Evolutionary conservation across 2,329 filamentous ascomycete species (phyloP).

Genomic region (Fusarium fujikuroi): DNA sequence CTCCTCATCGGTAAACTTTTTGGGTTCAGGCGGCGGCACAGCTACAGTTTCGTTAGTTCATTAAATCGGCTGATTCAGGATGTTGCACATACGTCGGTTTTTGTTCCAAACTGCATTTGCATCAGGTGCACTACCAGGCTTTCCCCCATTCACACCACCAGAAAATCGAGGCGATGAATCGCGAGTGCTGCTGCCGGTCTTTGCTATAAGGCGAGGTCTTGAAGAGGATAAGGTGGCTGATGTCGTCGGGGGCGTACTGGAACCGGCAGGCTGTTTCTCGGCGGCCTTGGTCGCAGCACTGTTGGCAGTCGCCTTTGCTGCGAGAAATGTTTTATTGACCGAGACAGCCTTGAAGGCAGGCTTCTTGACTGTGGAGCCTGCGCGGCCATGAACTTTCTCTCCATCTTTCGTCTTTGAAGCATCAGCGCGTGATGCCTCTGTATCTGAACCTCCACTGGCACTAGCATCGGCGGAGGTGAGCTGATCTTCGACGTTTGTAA

Average conservation of each 20-base stretch:
- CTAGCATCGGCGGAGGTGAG: slow-evolving; percentile 73
- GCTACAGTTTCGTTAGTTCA: slow-evolving; percentile 55
- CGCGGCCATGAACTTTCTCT: slow-evolving; percentile 68
- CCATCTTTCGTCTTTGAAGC: slow-evolving; percentile 64
- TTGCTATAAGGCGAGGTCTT: slow-evolving; percentile 79
- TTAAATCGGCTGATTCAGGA: neutral
- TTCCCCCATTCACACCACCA: slow-evolving; percentile 64
- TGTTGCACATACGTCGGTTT: slow-evolving; percentile 74
- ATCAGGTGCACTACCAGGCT: slow-evolving; percentile 72
- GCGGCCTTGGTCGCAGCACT: slow-evolving; percentile 59
- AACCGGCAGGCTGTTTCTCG: slow-evolving; percentile 61
- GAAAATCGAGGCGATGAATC: slow-evolving; percentile 60
- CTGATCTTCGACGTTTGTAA: slow-evolving; percentile 67
- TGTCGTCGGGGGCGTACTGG: slow-evolving; percentile 59
- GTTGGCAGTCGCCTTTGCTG: slow-evolving; percentile 69
- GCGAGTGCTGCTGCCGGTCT: slow-evolving; percentile 71
- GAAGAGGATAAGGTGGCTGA: slow-evolving; percentile 62
- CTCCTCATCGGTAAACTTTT: slow-evolving; percentile 88
- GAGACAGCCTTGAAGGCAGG: slow-evolving; percentile 86
- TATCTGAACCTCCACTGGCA: slow-evolving; percentile 80
- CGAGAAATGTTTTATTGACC: slow-evolving; percentile 84
- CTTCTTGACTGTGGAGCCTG: slow-evolving; percentile 74
- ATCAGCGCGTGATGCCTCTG: slow-evolving; percentile 73
- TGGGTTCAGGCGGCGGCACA: slow-evolving; percentile 74
- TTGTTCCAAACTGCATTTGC: slow-evolving; percentile 87